phyloP scores from a whole-genome alignment of 140 eudicot species.

The Ambrosia hybrid region DNA sequence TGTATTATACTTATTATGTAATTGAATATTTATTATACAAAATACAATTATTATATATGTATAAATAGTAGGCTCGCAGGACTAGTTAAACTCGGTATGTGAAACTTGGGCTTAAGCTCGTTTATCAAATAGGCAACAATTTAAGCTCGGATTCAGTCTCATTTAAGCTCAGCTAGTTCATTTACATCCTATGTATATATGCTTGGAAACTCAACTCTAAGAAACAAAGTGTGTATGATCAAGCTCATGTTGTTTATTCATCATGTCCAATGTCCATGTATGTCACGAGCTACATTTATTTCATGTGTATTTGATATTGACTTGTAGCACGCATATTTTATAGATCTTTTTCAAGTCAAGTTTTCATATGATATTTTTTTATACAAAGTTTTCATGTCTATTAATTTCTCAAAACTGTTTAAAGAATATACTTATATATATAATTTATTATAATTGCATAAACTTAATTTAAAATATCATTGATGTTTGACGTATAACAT shows the following conservation, averaged over 20 bases:
- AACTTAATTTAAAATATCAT: too few relatives aligned
- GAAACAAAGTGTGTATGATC: too few relatives aligned
- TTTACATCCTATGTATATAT: too few relatives aligned
- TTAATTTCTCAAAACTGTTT: background rate
- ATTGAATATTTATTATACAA: too few relatives aligned
- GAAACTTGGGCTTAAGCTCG: background rate
- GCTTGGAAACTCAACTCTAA: too few relatives aligned
- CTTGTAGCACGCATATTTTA: background rate
- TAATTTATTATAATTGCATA: too few relatives aligned
- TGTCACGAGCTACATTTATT: too few relatives aligned
- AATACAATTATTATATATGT: too few relatives aligned
- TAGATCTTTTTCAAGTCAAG: background rate
- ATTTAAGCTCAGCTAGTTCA: background rate
- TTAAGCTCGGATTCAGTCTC: background rate
- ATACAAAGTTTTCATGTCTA: background rate
- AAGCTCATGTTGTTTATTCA: too few relatives aligned
- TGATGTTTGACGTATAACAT: too few relatives aligned
- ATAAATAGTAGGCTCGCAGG: background rate
- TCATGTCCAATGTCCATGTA: too few relatives aligned
- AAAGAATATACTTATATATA: background rate
- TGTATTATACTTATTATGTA: too few relatives aligned
- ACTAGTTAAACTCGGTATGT: background rate
- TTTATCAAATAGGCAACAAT: background rate
- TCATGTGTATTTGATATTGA: background rate
- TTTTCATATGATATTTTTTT: background rate